A percentile compares a stretch with the other conserved stretches of the same genome.
These are phyloP conservation scores for Alternaria gansuensis DNA, from an alignment of 2,329 filamentous ascomycete genomes.

Conservation along the genomic window DNA sequence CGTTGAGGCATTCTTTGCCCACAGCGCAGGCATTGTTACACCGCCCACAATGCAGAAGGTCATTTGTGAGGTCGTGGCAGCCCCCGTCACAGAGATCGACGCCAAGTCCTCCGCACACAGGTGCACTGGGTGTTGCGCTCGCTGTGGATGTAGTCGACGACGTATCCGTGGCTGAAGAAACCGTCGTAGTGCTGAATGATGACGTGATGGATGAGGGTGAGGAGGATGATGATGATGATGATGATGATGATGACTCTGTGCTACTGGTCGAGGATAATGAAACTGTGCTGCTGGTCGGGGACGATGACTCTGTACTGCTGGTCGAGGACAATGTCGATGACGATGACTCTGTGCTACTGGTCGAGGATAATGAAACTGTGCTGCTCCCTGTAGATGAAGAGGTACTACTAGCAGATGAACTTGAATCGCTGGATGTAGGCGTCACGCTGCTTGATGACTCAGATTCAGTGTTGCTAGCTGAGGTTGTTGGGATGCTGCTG, in stretches of 20 bases:
- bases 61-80: constrained; percentile 37
- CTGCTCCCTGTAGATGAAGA: too few species aligned
- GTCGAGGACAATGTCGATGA: not conserved
- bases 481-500: constrained; percentile 6
- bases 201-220: not conserved
- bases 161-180: constrained; percentile 10
- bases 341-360: too few species aligned
- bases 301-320: not conserved
- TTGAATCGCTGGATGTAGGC: constrained; percentile 1
- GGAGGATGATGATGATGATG: too few species aligned
- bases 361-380: not conserved
- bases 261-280: constrained; percentile 12
- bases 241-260: constrained; percentile 2
- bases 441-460: not conserved
- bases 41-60: constrained; percentile 39
- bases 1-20: constrained; percentile 44
- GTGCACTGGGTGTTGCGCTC: constrained; percentile 14
- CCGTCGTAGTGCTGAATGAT: constrained; percentile 5
- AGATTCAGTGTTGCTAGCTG: not conserved
- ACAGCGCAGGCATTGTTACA: constrained; percentile 39
- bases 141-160: constrained; percentile 6
- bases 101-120: constrained; percentile 27
- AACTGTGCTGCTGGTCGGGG: not conserved
- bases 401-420: constrained; percentile 7
- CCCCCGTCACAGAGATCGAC: constrained; percentile 30